These are phyloP conservation scores for Colletotrichum spinosum DNA, from an alignment of 2,329 filamentous ascomycete species.

Conservation along the genomic window DNA sequence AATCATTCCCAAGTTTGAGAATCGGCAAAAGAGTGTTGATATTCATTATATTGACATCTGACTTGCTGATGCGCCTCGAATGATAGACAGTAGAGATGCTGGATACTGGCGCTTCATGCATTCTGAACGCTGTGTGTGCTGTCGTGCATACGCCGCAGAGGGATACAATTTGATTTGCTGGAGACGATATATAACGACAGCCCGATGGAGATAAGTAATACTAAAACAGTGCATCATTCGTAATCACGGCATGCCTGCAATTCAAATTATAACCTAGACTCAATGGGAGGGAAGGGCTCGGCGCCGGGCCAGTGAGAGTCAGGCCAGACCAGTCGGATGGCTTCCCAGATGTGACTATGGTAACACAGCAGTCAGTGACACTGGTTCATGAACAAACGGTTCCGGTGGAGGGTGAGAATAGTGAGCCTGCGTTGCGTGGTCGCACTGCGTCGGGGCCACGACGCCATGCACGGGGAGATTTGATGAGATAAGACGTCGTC, in stretches of 20 bases:
- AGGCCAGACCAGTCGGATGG: conserved; percentile 91
- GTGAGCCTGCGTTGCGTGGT: conserved; percentile 35
- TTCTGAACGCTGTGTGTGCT: too few relatives aligned
- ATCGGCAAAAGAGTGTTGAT: too few relatives aligned
- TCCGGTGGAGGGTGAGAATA: conserved; percentile 17
- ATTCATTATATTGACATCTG: too few relatives aligned
- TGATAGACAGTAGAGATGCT: too few relatives aligned
- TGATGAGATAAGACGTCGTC: conserved; percentile 32
- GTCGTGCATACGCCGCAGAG: too few relatives aligned
- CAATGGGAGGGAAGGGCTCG: conserved; percentile 74
- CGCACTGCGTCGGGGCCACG: conserved; percentile 36
- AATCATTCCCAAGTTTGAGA: too few relatives aligned
- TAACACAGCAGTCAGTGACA: conserved; percentile 37
- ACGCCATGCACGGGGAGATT: conserved; percentile 30
- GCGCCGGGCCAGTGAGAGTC: conserved; percentile 86
- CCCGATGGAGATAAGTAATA: conserved; percentile 17
- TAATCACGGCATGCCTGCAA: background rate
- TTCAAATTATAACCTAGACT: conserved; percentile 78
- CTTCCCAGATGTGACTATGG: conserved; percentile 90
- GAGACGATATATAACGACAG: too few relatives aligned
- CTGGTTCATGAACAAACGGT: conserved; percentile 30
- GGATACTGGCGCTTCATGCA: too few relatives aligned
- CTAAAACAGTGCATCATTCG: background rate
- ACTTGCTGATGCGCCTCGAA: too few relatives aligned
- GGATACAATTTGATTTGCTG: too few relatives aligned